These are phyloP conservation scores for Cryptococcus neoformans DNA, from an alignment of 1,284 basidiomycete genomes.

Conservation along the genomic window DNA sequence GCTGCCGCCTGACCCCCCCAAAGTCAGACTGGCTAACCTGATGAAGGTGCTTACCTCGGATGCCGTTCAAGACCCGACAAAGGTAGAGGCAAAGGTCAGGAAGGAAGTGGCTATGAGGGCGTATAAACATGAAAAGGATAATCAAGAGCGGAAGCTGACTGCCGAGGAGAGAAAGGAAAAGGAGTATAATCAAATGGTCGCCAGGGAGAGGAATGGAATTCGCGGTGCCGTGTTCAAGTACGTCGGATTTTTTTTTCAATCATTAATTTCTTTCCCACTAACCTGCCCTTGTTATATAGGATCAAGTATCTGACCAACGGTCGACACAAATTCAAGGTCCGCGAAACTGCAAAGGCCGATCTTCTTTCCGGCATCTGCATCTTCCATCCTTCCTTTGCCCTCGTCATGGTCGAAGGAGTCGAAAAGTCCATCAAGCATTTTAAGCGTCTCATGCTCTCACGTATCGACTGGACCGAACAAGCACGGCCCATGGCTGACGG, in stretches of 20 bases:
- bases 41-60: constrained; percentile 98
- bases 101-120: constrained; percentile 88
- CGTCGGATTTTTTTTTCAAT: constrained; percentile 38
- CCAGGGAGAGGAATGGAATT: constrained; percentile 85
- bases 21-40: constrained; percentile 92
- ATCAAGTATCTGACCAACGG: constrained; percentile 87
- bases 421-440: constrained; percentile 83
- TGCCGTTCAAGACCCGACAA: constrained; percentile 91
- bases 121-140: constrained; percentile 86
- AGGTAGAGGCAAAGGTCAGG: constrained; percentile 91
- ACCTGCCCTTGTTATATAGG: constrained; percentile 49
- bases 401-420: constrained; percentile 93
- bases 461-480: constrained; percentile 93
- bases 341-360: constrained; percentile 90
- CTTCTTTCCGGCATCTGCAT: constrained; percentile 84
- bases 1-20: constrained; percentile 85
- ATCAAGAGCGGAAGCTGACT: constrained; percentile 84
- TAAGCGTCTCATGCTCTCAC: constrained; percentile 78
- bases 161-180: constrained; percentile 86
- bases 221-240: constrained; percentile 86
- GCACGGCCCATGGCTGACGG: constrained; percentile 69
- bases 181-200: constrained; percentile 72
- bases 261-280: background rate
- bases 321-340: constrained; percentile 92
- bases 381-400: constrained; percentile 80